Evolutionary conservation across 495 filamentous ascomycete genomes (phyloP), one percentile per base, ranked within the genome.

Genomic region (Penicillium cataractarum): DNA sequence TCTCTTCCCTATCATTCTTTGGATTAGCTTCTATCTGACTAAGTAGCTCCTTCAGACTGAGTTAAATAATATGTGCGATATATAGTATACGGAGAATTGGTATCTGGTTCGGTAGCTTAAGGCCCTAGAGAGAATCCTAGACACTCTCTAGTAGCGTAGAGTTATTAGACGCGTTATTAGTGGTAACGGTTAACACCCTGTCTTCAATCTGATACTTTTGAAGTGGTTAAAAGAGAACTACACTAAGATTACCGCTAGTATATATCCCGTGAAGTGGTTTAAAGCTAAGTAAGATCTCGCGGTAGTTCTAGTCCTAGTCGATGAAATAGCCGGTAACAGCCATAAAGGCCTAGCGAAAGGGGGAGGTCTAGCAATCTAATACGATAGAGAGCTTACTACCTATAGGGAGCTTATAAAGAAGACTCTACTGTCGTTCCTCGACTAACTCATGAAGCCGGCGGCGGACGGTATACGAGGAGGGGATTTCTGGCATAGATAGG

Each of bases 161-260:
- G 19, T 72, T 70, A 49, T 72, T 72, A 19, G 48, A 67, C 49
- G 37, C 35, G 56, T 71, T 71, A 61, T 71, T 59, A 19, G 59
- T 65, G 7, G 50, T 72, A 9, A 72, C n/a, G 13, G 35, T 31
- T 6, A 72, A 50, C 0, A 70, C 56, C 31, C 53, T 24, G n/a
- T 65, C 27, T 22, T 15, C 12, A 33, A 71, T 64, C 8, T 55
- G 0, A 58, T 64, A 53, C 31, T 68, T 29, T 26, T 60, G 2
- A 21, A 71, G 57, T 12, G 44, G 48, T 5, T 66, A 1, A 13
- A 71, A 12, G 15, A 71, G 21, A 1, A 66, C 55, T 19, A 15
- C 12, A 44, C 61, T 62, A 21, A 71, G 44, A 48, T 71, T 62
- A 0, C 12, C 39, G 3, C 55, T 39, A 39, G 60, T 55, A 61